phyloP scores from a whole-genome alignment of 2,329 filamentous ascomycete genomes.

The Mycosphaerella arachidis region DNA sequence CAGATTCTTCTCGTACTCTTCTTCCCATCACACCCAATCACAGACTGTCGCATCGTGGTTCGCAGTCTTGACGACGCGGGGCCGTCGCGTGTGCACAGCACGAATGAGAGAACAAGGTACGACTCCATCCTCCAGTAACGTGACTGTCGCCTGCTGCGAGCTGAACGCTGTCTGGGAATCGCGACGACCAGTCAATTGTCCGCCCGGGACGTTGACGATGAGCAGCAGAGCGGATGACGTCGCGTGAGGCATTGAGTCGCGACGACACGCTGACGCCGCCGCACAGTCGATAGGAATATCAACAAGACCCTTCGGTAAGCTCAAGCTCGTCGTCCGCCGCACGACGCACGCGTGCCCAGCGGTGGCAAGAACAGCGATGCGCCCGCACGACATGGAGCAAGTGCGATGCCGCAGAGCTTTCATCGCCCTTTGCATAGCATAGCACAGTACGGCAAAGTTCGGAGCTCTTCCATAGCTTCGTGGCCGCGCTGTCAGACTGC shows the following conservation, averaged over 20 bases:
- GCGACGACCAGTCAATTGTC: background rate
- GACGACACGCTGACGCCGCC: conserved; percentile 10
- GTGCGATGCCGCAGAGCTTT: background rate
- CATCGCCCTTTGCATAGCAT: background rate
- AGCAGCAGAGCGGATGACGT: conserved; percentile 2
- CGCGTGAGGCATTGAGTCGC: conserved; percentile 8
- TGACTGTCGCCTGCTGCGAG: conserved; percentile 8
- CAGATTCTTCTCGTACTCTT: background rate
- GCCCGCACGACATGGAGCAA: background rate
- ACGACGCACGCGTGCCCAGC: background rate
- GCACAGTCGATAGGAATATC: conserved; percentile 1
- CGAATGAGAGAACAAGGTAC: conserved; percentile 6
- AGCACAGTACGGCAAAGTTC: background rate
- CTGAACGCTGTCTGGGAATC: conserved; percentile 1
- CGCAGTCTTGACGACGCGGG: background rate
- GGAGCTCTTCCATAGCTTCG: background rate
- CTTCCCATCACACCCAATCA: conserved; percentile 1
- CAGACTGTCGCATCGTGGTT: background rate
- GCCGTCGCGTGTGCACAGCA: conserved; percentile 5
- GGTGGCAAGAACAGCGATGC: background rate
- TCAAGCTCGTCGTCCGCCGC: background rate
- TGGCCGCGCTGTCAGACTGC: conserved; percentile 1
- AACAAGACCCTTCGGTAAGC: background rate
- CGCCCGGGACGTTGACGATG: background rate
- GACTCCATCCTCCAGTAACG: conserved; percentile 9